These are phyloP conservation scores for Penicillium simplicissimum DNA, from an alignment of 495 filamentous ascomycete genomes.

Conservation along the genomic window DNA sequence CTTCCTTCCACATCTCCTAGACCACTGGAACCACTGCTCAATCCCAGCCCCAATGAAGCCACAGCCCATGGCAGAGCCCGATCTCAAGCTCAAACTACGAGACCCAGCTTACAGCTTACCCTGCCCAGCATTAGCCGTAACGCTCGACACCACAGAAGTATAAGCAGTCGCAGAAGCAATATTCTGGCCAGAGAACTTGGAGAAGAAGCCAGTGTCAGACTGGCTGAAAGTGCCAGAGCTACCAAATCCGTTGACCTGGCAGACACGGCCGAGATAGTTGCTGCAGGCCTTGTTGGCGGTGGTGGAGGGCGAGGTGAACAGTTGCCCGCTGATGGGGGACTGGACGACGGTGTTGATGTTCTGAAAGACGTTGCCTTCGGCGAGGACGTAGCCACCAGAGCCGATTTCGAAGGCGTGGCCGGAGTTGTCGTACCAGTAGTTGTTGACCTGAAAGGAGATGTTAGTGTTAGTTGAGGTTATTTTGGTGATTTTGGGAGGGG, in stretches of 20 bases:
- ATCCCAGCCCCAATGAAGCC: background rate
- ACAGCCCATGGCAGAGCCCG: background rate
- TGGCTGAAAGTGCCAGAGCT: slow-evolving; percentile 41
- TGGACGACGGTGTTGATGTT: slow-evolving; percentile 40
- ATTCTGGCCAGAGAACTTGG: slow-evolving; percentile 53
- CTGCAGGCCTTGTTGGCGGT: slow-evolving; percentile 41
- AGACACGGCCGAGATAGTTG: slow-evolving; percentile 44
- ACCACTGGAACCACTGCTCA: no score
- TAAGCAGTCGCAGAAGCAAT: slow-evolving; percentile 44
- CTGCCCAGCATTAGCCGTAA: slow-evolving; percentile 35
- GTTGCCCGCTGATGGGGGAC: slow-evolving; percentile 34
- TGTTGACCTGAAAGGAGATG: slow-evolving; percentile 50
- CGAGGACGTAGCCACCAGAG: slow-evolving; percentile 51
- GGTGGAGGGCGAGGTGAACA: slow-evolving; percentile 43
- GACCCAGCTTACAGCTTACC: slow-evolving; percentile 26
- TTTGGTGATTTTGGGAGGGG: no score
- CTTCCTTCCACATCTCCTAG: no score
- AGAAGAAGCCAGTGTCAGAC: slow-evolving; percentile 43
- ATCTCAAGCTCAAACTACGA: background rate
- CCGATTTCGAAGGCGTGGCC: slow-evolving; percentile 59
- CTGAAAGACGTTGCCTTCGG: slow-evolving; percentile 63
- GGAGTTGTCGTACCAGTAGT: slow-evolving; percentile 55
- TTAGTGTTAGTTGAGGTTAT: background rate
- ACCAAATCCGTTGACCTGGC: slow-evolving; percentile 49
- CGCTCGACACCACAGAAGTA: slow-evolving; percentile 33